These are phyloP conservation scores for Trypanosoma avium DNA, from an alignment of 208 protist species.

Conservation along the genomic window DNA sequence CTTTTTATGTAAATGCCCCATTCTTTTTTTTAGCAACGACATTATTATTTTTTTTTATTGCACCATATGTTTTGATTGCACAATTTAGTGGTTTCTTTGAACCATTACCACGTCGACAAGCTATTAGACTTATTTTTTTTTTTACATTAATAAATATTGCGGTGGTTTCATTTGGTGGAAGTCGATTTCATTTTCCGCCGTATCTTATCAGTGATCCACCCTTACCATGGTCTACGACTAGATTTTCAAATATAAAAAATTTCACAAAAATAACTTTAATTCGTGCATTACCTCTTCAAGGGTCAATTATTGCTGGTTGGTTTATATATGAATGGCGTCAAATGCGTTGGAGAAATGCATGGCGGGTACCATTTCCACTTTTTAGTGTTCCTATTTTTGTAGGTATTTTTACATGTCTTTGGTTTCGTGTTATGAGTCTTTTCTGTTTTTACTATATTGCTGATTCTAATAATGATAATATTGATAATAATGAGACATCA, in stretches of 20 bases:
- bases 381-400: conserved; percentile 59
- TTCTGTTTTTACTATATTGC: conserved; percentile 31
- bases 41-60: conserved; percentile 44
- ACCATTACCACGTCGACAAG: conserved; percentile 27
- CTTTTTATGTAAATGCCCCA: conserved; percentile 2
- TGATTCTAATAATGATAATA: neutral
- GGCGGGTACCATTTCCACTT: conserved; percentile 69
- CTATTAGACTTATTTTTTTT: conserved; percentile 31
- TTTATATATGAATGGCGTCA: conserved; percentile 43
- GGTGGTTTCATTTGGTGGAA: conserved; percentile 50
- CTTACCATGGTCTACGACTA: conserved; percentile 33
- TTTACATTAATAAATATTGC: conserved; percentile 48
- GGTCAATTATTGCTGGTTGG: conserved; percentile 55
- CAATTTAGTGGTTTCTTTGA: conserved; percentile 75
- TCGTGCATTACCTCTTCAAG: conserved; percentile 50
- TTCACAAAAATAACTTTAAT: conserved; percentile 12
- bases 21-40: conserved; percentile 28
- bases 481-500: neutral
- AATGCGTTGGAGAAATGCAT: conserved; percentile 49
- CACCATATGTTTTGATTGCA: conserved; percentile 55
- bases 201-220: conserved; percentile 50
- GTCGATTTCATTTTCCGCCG: conserved; percentile 52
- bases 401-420: conserved; percentile 40
- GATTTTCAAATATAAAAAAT: conserved; percentile 9
- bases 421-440: conserved; percentile 35